Conservation (phyloP, 2,329 filamentous ascomycete genomes). For the Botryotinia convoluta region DNA sequence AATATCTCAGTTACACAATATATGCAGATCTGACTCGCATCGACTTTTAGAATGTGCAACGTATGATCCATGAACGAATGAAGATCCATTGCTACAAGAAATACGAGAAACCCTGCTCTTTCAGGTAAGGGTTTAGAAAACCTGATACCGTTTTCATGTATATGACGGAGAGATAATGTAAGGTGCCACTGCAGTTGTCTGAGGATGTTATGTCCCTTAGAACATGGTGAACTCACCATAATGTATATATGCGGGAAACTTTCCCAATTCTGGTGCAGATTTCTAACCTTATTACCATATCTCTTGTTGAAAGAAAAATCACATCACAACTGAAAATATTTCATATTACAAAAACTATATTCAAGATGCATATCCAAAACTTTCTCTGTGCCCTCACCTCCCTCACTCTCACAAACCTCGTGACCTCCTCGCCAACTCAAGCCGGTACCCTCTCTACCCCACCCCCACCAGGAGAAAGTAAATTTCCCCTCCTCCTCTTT, state of each 20-base stretch:
- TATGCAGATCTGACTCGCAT: neutral
- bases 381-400: neutral
- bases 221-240: neutral
- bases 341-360: neutral
- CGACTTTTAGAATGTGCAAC: neutral
- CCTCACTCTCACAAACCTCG: conserved; percentile 1
- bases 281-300: too few species aligned
- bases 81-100: neutral
- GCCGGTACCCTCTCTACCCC: neutral
- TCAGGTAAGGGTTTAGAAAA: neutral
- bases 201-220: too few species aligned
- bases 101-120: neutral
- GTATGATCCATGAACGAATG: neutral
- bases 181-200: neutral
- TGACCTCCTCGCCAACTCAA: neutral
- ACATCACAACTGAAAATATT: too few species aligned
- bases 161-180: neutral
- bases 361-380: neutral
- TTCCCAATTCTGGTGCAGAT: neutral
- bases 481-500: too few species aligned
- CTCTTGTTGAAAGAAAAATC: neutral
- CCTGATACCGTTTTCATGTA: neutral
- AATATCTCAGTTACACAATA: neutral
- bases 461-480: conserved; percentile 15
- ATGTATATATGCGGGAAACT: neutral